Evolutionary conservation across 495 filamentous ascomycete genomes (phyloP), one percentile per base, ranked within the genome.

Genomic region (Neurospora cerealis): DNA sequence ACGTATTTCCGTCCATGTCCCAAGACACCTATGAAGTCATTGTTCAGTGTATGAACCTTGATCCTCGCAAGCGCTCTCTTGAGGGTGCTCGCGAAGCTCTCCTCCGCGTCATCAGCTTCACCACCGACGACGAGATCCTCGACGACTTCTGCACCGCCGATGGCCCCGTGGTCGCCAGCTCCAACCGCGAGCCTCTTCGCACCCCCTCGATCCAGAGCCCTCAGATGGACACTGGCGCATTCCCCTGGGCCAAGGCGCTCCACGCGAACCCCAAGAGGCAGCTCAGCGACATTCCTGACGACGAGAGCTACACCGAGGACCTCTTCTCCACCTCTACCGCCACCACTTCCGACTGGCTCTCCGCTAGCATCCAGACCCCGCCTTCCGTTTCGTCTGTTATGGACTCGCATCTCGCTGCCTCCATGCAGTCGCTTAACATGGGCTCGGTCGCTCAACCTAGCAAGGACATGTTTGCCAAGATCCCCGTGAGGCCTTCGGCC

Each of bases 1-100:
- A 99, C 82, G 93, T 98, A 78, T 99, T 99, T 82, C 94, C 96
- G 37, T 96, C 93, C 81, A 95, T 99, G 94, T 97, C 95, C 73
- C 93, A 96, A 79, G 96, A 99, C 79, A 97, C 96, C 1, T 99
- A 92, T 79, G 93, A 97, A 81, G 93, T 98, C 75, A 88, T 99
- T 82, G 87, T 90, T 38, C 88, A 95, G 79, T 94, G 93, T 78
- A 86, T 99, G 86, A 91, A 93, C 75, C 84, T 98, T 76, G 95
- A 98, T 82, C 96, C 96, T 13, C 86, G 87, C 74, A 97, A 94
- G 86, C 91, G 96, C 69, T 97, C 94, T 15, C 85, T 99, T 46
- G 85, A 86, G 39, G 91, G 86, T 73, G 89, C 94, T 71, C 92
- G 92, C 74, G 88, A 93, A 10, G 91, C 90, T 62, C 89, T 98